A percentile compares a stretch with the other conserved stretches of the same genome.
phyloP scores from a whole-genome alignment of 75 land plant genomes.

The Picea glauca region DNA sequence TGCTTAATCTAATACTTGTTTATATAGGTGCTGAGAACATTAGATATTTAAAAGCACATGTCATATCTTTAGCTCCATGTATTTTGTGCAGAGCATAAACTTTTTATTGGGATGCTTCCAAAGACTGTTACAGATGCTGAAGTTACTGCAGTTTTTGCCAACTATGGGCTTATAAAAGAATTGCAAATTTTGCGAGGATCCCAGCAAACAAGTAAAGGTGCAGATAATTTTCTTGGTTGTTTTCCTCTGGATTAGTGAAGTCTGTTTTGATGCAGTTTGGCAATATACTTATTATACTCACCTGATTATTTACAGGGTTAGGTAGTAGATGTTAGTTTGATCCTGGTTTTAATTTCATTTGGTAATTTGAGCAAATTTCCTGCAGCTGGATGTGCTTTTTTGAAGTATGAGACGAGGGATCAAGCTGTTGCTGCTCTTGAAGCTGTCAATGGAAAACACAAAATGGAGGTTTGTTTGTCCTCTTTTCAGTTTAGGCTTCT shows the following conservation, averaged over 20 bases:
- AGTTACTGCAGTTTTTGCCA: conserved; percentile 59
- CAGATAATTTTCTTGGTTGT: not conserved
- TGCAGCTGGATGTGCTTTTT: conserved; percentile 88
- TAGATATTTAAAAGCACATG: not conserved
- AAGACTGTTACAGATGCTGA: conserved; percentile 83
- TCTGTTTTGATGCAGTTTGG: not conserved
- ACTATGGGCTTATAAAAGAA: conserved; percentile 82
- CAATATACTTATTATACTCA: not conserved
- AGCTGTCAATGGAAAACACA: conserved; percentile 83
- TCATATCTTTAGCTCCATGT: conserved; percentile 1
- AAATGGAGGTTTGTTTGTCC: conserved; percentile 76
- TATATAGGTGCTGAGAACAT: not conserved
- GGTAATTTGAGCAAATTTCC: not conserved
- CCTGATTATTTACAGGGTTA: not conserved
- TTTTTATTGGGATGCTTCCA: conserved; percentile 97
- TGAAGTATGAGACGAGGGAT: conserved; percentile 92
- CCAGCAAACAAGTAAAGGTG: conserved; percentile 92
- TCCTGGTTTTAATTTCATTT: not conserved
- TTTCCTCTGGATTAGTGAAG: not conserved
- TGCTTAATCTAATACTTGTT: not conserved
- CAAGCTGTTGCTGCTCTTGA: conserved; percentile 92
- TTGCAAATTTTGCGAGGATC: conserved; percentile 87
- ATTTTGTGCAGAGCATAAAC: conserved; percentile 75
- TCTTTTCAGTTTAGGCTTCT: not conserved
- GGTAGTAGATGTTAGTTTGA: not conserved